Conservation (phyloP, 2,329 filamentous ascomycete genomes). For the Sclerotiophoma versabilis region DNA sequence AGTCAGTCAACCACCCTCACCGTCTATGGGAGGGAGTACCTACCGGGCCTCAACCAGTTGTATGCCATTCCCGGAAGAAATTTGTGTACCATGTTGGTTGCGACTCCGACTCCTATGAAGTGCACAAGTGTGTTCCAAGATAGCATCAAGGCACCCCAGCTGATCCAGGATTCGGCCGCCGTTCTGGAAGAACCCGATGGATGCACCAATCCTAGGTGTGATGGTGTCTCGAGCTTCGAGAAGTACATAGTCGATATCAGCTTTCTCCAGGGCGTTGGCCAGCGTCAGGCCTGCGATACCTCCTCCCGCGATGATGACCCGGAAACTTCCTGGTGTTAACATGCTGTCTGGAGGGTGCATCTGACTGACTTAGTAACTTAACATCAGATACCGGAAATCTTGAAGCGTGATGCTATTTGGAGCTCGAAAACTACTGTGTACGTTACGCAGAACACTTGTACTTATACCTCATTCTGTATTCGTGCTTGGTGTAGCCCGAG, state of each 20-base stretch:
- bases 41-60: not conserved
- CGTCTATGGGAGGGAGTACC: not conserved
- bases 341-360: not conserved
- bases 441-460: too few relatives aligned
- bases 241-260: constrained; percentile 23
- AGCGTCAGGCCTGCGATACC: constrained; percentile 23
- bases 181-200: constrained; percentile 26
- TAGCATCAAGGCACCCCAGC: constrained; percentile 17
- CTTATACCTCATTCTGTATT: not conserved
- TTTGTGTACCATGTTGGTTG: constrained; percentile 1
- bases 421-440: too few relatives aligned
- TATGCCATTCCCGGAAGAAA: not conserved
- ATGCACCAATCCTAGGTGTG: constrained; percentile 25
- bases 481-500: not conserved
- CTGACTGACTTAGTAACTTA: too few relatives aligned
- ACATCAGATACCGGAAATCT: too few relatives aligned
- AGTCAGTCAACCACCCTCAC: not conserved
- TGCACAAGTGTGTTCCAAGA: not conserved
- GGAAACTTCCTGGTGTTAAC: not conserved
- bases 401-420: too few relatives aligned
- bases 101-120: not conserved
- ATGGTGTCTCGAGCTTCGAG: constrained; percentile 23
- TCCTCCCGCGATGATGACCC: constrained; percentile 24
- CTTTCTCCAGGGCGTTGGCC: constrained; percentile 21
- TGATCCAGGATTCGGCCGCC: constrained; percentile 30